phyloP scores from a whole-genome alignment of 352 stramenopile genomes.

The Phytophthora constricta region DNA sequence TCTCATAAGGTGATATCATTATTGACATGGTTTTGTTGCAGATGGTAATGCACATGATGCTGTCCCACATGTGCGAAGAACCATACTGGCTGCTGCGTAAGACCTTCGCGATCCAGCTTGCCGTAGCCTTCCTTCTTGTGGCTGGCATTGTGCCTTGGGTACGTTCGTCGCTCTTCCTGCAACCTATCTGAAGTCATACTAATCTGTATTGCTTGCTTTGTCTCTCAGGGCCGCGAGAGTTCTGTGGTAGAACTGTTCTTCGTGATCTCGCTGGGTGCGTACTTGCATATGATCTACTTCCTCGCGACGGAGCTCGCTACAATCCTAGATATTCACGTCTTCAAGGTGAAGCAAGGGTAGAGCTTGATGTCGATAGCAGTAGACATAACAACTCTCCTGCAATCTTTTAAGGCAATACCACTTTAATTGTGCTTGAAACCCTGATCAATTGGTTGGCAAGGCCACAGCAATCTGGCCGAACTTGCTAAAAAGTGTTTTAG shows the following conservation, averaged over 20 bases:
- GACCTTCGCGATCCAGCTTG: slow-evolving; percentile 74
- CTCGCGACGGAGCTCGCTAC: slow-evolving; percentile 75
- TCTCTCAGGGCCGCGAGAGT: slow-evolving; percentile 63
- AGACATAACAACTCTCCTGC: slow-evolving; percentile 6
- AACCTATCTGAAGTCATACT: background rate
- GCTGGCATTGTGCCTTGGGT: slow-evolving; percentile 79
- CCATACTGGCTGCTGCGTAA: slow-evolving; percentile 88
- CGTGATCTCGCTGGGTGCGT: slow-evolving; percentile 67
- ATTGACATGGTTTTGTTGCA: slow-evolving; percentile 21
- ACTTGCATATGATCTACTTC: slow-evolving; percentile 88
- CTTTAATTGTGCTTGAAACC: too few relatives aligned
- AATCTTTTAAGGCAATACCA: slow-evolving; percentile 10
- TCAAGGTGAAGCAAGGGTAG: slow-evolving; percentile 77
- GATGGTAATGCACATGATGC: slow-evolving; percentile 93
- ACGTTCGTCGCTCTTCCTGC: slow-evolving; percentile 22
- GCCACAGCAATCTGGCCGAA: background rate
- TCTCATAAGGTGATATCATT: background rate
- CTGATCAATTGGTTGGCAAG: background rate
- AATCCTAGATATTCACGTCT: slow-evolving; percentile 82
- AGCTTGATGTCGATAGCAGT: slow-evolving; percentile 4
- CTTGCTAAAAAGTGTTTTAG: slow-evolving; percentile 18
- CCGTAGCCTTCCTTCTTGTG: slow-evolving; percentile 69
- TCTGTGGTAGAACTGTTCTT: slow-evolving; percentile 82
- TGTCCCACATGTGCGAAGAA: slow-evolving; percentile 88
- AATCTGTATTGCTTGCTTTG: slow-evolving; percentile 4